A percentile compares a stretch with the other conserved stretches of the same genome.
Evolutionary conservation across 1,139 yeast species (phyloP).

Genomic region (Sugiyamaella japonica): DNA sequence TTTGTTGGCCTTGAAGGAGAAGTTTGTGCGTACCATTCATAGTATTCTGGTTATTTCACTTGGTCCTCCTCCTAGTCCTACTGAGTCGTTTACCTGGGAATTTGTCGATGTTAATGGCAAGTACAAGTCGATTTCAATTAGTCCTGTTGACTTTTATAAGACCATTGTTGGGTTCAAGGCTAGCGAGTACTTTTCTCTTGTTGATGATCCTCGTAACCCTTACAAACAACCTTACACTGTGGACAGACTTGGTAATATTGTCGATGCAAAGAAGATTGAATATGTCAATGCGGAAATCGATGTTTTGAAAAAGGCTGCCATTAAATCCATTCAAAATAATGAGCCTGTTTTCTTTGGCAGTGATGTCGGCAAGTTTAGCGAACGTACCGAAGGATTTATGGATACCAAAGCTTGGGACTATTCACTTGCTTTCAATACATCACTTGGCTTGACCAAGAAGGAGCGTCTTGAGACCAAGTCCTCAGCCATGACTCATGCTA

Average conservation of each 20-base stretch:
- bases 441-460: constrained; percentile 50
- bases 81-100: constrained; percentile 59
- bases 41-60: constrained; percentile 55
- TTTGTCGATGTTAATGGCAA: constrained; percentile 57
- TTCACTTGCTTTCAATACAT: constrained; percentile 55
- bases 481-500: constrained; percentile 67
- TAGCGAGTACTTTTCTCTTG: constrained; percentile 53
- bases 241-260: constrained; percentile 58
- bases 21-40: constrained; percentile 55
- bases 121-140: constrained; percentile 48
- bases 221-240: constrained; percentile 58
- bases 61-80: constrained; percentile 64
- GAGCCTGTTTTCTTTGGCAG: constrained; percentile 70
- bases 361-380: constrained; percentile 63
- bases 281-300: constrained; percentile 57
- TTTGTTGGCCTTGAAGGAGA: constrained; percentile 45
- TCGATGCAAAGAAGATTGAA: constrained; percentile 62
- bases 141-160: constrained; percentile 56
- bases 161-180: constrained; percentile 50
- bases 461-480: constrained; percentile 59
- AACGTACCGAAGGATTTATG: constrained; percentile 51
- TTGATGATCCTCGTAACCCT: constrained; percentile 63
- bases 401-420: constrained; percentile 59
- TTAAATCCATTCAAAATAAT: constrained; percentile 57
- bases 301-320: constrained; percentile 55